Evolutionary conservation across 345 rosid species (phyloP).

Genomic region (Citrus trifoliata): DNA sequence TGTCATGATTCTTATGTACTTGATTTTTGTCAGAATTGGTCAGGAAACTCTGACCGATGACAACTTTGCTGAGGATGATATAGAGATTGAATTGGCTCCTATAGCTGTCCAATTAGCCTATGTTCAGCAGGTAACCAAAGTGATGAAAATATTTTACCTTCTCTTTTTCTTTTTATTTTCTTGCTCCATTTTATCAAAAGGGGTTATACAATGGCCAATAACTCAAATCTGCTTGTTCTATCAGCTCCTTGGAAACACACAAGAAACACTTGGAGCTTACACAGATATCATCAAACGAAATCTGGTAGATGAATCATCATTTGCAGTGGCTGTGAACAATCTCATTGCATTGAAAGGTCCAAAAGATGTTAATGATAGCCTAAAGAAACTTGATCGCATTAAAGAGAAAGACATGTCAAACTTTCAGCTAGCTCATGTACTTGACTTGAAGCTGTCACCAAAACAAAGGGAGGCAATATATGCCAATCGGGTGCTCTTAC

Average conservation of each 20-base stretch:
- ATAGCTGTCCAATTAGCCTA: constrained; percentile 84
- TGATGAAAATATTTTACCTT: background rate
- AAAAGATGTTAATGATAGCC: constrained; percentile 73
- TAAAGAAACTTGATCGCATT: constrained; percentile 80
- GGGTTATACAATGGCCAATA: constrained; percentile 9
- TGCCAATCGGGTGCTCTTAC: constrained; percentile 78
- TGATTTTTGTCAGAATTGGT: constrained; percentile 62
- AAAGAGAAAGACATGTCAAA: constrained; percentile 59
- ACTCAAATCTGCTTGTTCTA: constrained; percentile 25
- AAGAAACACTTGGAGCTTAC: constrained; percentile 66
- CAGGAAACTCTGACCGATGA: constrained; percentile 85
- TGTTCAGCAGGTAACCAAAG: constrained; percentile 67
- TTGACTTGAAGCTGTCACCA: constrained; percentile 73
- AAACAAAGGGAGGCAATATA: constrained; percentile 78
- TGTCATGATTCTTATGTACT: background rate
- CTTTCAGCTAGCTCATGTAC: constrained; percentile 62
- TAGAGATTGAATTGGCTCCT: constrained; percentile 89
- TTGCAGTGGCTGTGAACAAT: constrained; percentile 89
- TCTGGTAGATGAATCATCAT: constrained; percentile 76
- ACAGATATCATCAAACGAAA: constrained; percentile 57
- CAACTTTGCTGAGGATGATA: constrained; percentile 66
- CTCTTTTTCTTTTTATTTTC: background rate
- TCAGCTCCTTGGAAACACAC: constrained; percentile 67
- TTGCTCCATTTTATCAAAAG: background rate
- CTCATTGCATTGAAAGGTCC: constrained; percentile 73